Base-by-base conservation (phyloP, 352 stramenopile genomes). In the Ophiocytium majus region DNA sequence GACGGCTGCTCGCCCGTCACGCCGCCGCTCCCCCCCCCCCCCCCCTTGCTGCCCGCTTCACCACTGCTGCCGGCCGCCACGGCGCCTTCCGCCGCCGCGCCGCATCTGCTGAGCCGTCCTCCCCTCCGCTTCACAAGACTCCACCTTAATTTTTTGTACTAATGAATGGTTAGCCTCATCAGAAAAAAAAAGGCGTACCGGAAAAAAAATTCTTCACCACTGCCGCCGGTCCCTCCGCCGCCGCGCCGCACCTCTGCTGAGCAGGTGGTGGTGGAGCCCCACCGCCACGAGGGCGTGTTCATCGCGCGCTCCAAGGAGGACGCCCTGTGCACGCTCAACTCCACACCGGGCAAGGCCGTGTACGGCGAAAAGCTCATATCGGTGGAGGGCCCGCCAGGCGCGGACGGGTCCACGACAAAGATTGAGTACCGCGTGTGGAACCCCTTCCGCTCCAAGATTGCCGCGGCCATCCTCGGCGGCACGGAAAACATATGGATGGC, bases 381-480 rank as follows among this genome's bases (percentile, higher is more conserved):
- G 75, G 97, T 99, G 0, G 97, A 99, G 81, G 95, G 96, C 50
- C 93, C 95, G 5, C 91, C 93, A 14, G 93, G 95, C 57, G 92
- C 94, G 57, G 92, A 95, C 87, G 93, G 93, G 31, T 94, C 96
- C 86, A 94, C 94, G 0, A 94, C 96, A 86, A 99, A 99, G 93
- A 94, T 99, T 43, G 97, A 99, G 92, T 99, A 99, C 92, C 95
- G 97, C 85, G 96, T 99, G 83, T 99, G 97, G 97, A 99, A 99
- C 92, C 97, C 97, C 83, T 99, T 99, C 94, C 94, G 97, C 86
- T 99, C 96, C 79, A 99, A 99, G 94, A 93, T 99, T 63, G 97
- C 96, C 37, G 97, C 97, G 37, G 97, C 97, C 37, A 98, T 99
- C 88, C 92, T 99, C n/a, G 97, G 97, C 86, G 97, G 97, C 92